Conservation (phyloP, 371 early-diverging fungal genomes). For the Circinella minor region DNA sequence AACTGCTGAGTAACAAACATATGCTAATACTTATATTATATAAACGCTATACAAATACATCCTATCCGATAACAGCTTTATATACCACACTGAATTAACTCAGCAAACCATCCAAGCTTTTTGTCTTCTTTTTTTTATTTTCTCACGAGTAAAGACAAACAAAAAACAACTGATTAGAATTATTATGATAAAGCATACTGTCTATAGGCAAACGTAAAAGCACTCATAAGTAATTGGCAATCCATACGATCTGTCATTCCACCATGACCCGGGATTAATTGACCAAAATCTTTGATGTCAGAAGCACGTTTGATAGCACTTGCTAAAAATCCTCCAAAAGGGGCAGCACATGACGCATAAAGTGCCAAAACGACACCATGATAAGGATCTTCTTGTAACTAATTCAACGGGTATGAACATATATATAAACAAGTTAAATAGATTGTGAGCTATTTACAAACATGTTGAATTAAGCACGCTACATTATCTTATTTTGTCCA, state of each 20-base stretch:
- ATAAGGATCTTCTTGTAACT: constrained; percentile 84
- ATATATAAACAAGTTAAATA: constrained; percentile 20
- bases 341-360: constrained; percentile 97
- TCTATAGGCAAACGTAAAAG: constrained; percentile 90
- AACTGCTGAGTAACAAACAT: background rate
- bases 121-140: background rate
- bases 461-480: too few species aligned
- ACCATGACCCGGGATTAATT: constrained; percentile 98
- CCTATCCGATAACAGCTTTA: too few species aligned
- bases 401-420: constrained; percentile 15
- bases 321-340: constrained; percentile 99
- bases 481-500: too few species aligned
- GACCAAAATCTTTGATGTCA: constrained; percentile 98
- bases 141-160: background rate
- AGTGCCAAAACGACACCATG: constrained; percentile 89
- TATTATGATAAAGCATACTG: background rate
- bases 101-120: background rate
- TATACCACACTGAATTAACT: background rate
- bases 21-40: background rate
- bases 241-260: constrained; percentile 99
- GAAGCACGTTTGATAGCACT: constrained; percentile 98
- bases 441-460: too few species aligned
- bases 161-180: background rate
- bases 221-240: constrained; percentile 97
- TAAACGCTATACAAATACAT: background rate